Base-by-base conservation (phyloP, 345 rosid genomes). In the Lepidium sativum region DNA sequence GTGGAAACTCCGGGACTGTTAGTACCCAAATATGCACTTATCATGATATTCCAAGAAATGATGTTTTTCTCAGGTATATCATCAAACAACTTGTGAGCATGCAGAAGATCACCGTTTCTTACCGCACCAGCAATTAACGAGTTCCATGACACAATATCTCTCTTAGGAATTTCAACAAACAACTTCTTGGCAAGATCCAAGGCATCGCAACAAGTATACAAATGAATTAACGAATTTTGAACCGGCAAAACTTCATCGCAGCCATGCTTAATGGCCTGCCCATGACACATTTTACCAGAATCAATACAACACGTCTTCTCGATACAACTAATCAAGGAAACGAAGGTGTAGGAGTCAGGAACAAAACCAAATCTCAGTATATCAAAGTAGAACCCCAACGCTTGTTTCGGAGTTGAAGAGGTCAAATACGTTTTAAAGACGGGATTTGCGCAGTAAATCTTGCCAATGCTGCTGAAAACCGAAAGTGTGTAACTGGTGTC, bases 11-110 rank as follows among this genome's bases (percentile, higher is more conserved):
- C 88, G 0, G 88, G 88, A 49, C 68, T 81, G 12, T 82, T 81
- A 3, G 70, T 81, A 65, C 54, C 70, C 63, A 78, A 50, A 75
- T 80, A 82, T 38, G 84, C 91, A 2, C 37, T 11, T 34, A 88
- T 80, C 92, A 88, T 75, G 41, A 76, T 74, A 70, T 86, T 88
- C 87, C 88, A 88, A 48, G 92, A 75, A 54, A 78, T 20, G 2
- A 80, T 66, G 39, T 77, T 84, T 71, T 39, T 86, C 35, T 50
- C 74, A 4, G 68, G 79, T 83, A 84, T 81, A 59, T 23, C 1
- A 62, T 81, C 81, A 66, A 88, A 88, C 77, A 86, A 1, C 25
- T 61, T 61, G 15, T 73, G 85, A 27, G 88, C 92, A 71, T 18
- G 27, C 32, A 17, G 17, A 71, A 80, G 15, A 11, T 79, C 61